Base-by-base conservation (phyloP, 2,329 filamentous ascomycete species). In the Penicillium sp. region DNA sequence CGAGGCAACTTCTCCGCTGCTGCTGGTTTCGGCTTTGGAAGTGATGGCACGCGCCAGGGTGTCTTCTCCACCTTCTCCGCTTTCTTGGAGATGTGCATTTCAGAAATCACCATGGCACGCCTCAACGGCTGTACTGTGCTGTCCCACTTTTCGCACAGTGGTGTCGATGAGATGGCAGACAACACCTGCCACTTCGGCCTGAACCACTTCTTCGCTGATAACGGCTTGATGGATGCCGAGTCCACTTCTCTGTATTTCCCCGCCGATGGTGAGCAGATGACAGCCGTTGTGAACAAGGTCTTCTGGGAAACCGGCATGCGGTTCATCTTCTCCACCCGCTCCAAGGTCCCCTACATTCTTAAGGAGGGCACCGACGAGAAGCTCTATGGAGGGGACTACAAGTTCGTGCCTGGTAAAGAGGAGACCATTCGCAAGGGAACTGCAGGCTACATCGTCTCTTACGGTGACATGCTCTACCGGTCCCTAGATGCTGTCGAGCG, bases 111-210 rank as follows among this genome's bases (percentile, higher is more conserved):
- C 37, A 76, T 76, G 74, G 74, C 73, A 3, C 68, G 74, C 16
- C 51, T 76, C 58, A 76, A 76, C 62, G 59, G 63, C 51, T 73
- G 71, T 45, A 72, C 68, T 49, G 74, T 76, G 14, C 62, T 76
- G 5, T 75, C 70, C 0, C 74, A 76, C 58, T 75, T 76, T 59
- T 75, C 73, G 1, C 74, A 76, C 62, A 73, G 70, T 9, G 74
- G 74, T 33, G 71, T 76, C 2, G 73, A 76, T 41, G 74, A 76
- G 58, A 76, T 76, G 66, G 74, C 74, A 14, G 74, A 76, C 54
- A 76, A 76, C 59, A 76, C 74, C 1, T 76, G 74, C 64, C 74
- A 76, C 61, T 76, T 76, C 54, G 74, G 74, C 5, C 59, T 76
- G 56, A 75, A 76, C 65, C 69, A 73, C 39, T 75, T 75, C 67